phyloP scores from a whole-genome alignment of 306 rosid species.

The Castanea mollissima region DNA sequence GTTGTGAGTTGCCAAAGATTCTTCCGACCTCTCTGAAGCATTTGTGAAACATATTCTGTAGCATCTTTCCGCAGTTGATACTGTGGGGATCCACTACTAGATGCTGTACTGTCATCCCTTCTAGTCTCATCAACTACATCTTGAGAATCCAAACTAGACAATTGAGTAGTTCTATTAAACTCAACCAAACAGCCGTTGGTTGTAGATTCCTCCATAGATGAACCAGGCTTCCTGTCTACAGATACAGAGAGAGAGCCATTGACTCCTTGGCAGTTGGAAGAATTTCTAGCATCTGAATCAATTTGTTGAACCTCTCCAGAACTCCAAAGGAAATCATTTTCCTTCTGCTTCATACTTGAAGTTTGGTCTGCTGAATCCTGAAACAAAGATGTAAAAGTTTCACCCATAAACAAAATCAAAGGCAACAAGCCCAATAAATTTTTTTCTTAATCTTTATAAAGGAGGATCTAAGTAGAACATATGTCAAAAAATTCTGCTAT shows the following conservation, averaged over 20 bases:
- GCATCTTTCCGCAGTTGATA: slow-evolving; percentile 92
- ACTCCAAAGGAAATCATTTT: slow-evolving; percentile 35
- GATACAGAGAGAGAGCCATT: slow-evolving; percentile 40
- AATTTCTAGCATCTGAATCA: slow-evolving; percentile 41
- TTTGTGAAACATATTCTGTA: slow-evolving; percentile 75
- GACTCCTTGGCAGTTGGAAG: slow-evolving; percentile 19
- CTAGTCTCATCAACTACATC: slow-evolving; percentile 44
- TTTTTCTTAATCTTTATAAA: neutral
- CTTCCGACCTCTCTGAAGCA: slow-evolving; percentile 87
- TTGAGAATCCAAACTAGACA: slow-evolving; percentile 27
- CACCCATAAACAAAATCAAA: neutral
- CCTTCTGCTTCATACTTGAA: slow-evolving; percentile 39
- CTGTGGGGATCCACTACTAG: slow-evolving; percentile 92
- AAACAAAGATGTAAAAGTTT: slow-evolving; percentile 17
- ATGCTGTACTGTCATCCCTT: slow-evolving; percentile 51
- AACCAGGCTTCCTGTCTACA: slow-evolving; percentile 37
- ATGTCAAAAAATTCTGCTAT: neutral
- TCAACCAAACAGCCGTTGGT: slow-evolving; percentile 40
- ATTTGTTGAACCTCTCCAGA: slow-evolving; percentile 41
- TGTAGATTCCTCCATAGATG: slow-evolving; percentile 48
- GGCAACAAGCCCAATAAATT: neutral
- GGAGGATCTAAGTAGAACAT: neutral
- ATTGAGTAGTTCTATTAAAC: slow-evolving; percentile 29
- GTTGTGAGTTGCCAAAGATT: slow-evolving; percentile 97
- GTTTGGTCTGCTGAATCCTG: slow-evolving; percentile 59